Evolutionary conservation across 495 filamentous ascomycete genomes (phyloP).

Genomic region (Penicillium paxilli): DNA sequence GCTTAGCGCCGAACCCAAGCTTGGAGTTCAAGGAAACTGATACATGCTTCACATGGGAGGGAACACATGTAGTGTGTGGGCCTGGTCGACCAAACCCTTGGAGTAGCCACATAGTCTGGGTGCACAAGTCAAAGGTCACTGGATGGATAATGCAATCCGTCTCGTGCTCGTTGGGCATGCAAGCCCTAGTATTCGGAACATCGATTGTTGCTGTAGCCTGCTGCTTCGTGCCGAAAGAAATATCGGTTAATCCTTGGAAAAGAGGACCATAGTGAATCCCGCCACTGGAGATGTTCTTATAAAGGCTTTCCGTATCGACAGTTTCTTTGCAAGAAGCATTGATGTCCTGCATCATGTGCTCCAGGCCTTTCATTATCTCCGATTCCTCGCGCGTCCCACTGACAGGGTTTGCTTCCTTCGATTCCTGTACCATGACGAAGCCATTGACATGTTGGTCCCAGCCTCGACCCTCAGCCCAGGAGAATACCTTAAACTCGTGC

Average conservation of each 20-base stretch:
- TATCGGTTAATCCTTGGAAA: conserved; percentile 30
- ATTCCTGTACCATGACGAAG: conserved; percentile 26
- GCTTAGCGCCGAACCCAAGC: conserved; percentile 14
- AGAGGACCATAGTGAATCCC: conserved; percentile 40
- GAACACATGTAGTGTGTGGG: conserved; percentile 15
- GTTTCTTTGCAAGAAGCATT: conserved; percentile 7
- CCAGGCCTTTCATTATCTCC: not conserved
- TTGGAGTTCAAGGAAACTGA: conserved; percentile 14
- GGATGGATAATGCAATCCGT: conserved; percentile 46
- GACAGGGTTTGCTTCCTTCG: conserved; percentile 31
- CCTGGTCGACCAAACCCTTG: conserved; percentile 21
- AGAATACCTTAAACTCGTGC: conserved; percentile 45
- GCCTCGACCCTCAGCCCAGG: conserved; percentile 29
- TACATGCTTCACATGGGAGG: conserved; percentile 21
- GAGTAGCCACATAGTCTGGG: conserved; percentile 37
- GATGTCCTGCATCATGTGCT: conserved; percentile 3
- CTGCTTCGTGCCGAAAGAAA: conserved; percentile 12
- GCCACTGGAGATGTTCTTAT: conserved; percentile 22
- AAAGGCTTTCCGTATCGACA: conserved; percentile 14
- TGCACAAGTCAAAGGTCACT: conserved; percentile 42
- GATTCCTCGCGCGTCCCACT: conserved; percentile 16
- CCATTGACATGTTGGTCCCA: conserved; percentile 48
- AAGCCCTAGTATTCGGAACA: conserved; percentile 43
- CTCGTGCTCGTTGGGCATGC: conserved; percentile 50
- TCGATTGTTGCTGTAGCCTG: conserved; percentile 32